Evolutionary conservation across 179 eudicot species (phyloP), one percentile per base, ranked within the genome.

Genomic region (Sideroxylon spinosum): DNA sequence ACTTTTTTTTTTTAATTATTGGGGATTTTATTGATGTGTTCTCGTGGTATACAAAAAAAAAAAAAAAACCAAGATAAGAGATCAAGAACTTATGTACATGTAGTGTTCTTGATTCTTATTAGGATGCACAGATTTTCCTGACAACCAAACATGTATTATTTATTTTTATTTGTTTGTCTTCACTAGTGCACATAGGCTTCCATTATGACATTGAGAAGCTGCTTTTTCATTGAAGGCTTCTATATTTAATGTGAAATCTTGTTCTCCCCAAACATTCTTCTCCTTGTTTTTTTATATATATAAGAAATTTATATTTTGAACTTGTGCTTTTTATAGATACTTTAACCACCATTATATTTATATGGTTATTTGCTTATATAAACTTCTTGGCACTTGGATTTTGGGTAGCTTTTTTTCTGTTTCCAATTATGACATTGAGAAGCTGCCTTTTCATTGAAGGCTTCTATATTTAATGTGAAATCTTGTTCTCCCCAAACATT

Each of bases 81-180:
- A 73, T 78, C 79, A 29, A 78, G 87, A 82, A 84, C 86, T 78
- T 83, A 22, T 91, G 93, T 87, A 91, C 86, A 90, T 88, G 86
- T 76, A 79, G 49, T 81, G 23, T 50, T 69, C 71, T 71, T 25
- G 68, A 67, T 71, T 80, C 63, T 65, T 77, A 75, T 76, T 76
- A 75, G 76, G 78, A 50, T 78, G 83, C 75, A 66, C 80, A 76
- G 49, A 44, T 79, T 76, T 73, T 76, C 60, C 71, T 73, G 25
- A 48, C 83, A 68, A 56, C 20, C 68, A 76, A 79, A 56, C 37
- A 59, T 59, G 82, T 65, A 50, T n/a, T 61, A 53, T 48, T 63
- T 52, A 52, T 60, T 50, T 57, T 16, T 68, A 61, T 52, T 73
- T 74, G 70, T 78, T 65, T 61, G 77, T 62, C 73, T 78, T 77